phyloP scores from a whole-genome alignment of 306 rosid genomes.

The Myrica gale region DNA sequence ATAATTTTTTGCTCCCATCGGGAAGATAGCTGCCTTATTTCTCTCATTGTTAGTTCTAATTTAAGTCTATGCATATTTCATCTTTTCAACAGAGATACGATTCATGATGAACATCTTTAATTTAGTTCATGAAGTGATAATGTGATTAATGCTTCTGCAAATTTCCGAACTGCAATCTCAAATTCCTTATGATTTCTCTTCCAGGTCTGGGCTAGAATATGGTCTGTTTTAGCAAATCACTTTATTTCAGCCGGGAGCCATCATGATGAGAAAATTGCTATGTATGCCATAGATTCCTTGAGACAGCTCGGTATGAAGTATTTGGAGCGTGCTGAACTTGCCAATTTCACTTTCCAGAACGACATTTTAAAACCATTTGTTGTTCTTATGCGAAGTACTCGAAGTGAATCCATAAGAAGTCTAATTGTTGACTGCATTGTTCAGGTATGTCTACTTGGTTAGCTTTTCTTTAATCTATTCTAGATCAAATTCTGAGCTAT shows the following conservation, averaged over 20 bases:
- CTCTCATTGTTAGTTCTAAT: not conserved
- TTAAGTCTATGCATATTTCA: not conserved
- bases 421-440: slow-evolving; percentile 98
- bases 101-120: not conserved
- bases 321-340: slow-evolving; percentile 93
- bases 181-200: slow-evolving; percentile 35
- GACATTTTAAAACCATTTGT: slow-evolving; percentile 99
- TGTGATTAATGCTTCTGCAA: slow-evolving; percentile 20
- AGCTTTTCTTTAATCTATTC: slow-evolving; percentile 11
- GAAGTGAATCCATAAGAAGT: slow-evolving; percentile 84
- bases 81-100: slow-evolving; percentile 5
- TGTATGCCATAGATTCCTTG: slow-evolving; percentile 97
- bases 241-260: slow-evolving; percentile 98
- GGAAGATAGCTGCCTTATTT: not conserved
- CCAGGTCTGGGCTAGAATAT: slow-evolving; percentile 99
- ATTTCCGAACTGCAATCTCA: not conserved
- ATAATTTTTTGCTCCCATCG: not conserved
- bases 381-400: slow-evolving; percentile 98
- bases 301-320: slow-evolving; percentile 98
- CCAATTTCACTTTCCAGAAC: slow-evolving; percentile 95
- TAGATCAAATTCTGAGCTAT: not conserved
- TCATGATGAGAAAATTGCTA: slow-evolving; percentile 89
- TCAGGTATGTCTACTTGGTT: slow-evolving; percentile 55
- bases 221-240: slow-evolving; percentile 96
- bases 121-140: not conserved